Percentiles rank a stretch among this genome's conserved stretches.
These are phyloP conservation scores for Coniella vitis DNA, from an alignment of 2,329 filamentous ascomycete genomes.

Conservation along the genomic window DNA sequence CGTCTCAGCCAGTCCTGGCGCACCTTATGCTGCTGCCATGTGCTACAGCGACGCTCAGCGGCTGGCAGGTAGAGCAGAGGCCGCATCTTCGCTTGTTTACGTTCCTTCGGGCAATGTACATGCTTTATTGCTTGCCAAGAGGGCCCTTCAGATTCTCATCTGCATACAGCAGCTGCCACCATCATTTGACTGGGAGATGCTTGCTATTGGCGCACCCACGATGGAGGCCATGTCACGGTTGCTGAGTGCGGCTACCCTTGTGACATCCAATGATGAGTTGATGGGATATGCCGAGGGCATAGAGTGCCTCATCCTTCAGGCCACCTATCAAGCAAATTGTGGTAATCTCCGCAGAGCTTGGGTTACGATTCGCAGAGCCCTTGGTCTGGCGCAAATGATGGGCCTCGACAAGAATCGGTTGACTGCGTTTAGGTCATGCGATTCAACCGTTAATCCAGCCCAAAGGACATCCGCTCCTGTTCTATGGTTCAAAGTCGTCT, in stretches of 20 bases:
- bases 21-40: constrained; percentile 24
- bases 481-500: constrained; percentile 45
- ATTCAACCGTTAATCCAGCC: constrained; percentile 27
- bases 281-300: constrained; percentile 45
- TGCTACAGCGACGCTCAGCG: constrained; percentile 28
- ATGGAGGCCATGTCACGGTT: constrained; percentile 26
- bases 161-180: constrained; percentile 40
- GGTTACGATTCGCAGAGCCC: constrained; percentile 42
- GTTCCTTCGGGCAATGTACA: constrained; percentile 33
- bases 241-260: constrained; percentile 28
- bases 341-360: constrained; percentile 50
- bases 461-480: constrained; percentile 23
- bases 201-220: constrained; percentile 22
- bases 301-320: constrained; percentile 42
- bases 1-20: constrained; percentile 21
- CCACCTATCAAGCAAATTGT: constrained; percentile 42
- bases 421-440: constrained; percentile 31
- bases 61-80: constrained; percentile 23
- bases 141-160: constrained; percentile 38
- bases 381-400: constrained; percentile 45
- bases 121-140: constrained; percentile 40
- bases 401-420: constrained; percentile 34
- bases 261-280: constrained; percentile 46
- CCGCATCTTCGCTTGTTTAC: constrained; percentile 18
- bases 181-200: constrained; percentile 20